Conservation (phyloP, 2,329 filamentous ascomycete species). For the Arthrobotrys sinensis region DNA sequence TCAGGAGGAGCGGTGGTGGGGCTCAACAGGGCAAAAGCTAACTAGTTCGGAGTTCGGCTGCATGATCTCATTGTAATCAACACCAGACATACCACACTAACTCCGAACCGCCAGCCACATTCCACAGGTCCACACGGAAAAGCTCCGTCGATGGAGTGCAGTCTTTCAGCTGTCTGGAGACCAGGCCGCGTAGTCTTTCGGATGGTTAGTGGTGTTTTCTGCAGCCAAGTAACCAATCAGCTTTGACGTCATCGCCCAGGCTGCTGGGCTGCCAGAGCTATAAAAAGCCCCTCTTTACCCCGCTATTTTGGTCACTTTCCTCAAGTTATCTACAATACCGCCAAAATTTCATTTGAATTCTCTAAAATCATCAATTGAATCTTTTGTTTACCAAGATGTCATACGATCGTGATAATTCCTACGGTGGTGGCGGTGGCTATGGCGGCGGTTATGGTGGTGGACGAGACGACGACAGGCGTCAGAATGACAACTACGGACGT, state of each 20-base stretch:
- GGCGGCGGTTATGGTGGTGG: constrained; percentile 27
- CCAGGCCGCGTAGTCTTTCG: constrained; percentile 21
- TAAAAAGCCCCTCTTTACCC: constrained; percentile 59
- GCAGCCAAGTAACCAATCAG: constrained; percentile 32
- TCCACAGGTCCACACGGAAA: constrained; percentile 28
- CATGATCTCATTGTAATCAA: constrained; percentile 10
- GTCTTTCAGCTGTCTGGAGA: constrained; percentile 14
- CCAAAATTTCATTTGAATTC: neutral
- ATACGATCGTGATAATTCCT: constrained; percentile 41
- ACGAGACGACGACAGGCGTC: constrained; percentile 35
- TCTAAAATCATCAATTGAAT: constrained; percentile 15
- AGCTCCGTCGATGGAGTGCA: constrained; percentile 26
- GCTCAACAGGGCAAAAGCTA: neutral
- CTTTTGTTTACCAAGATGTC: constrained; percentile 27
- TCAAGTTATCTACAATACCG: neutral
- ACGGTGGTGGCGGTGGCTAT: constrained; percentile 13
- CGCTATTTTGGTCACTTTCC: constrained; percentile 12
- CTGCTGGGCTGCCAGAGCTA: constrained; percentile 1
- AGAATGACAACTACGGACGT: constrained; percentile 27
- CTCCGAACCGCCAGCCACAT: constrained; percentile 30
- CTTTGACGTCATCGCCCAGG: constrained; percentile 50
- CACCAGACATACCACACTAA: constrained; percentile 23
- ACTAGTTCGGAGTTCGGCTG: constrained; percentile 19
- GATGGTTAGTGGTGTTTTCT: constrained; percentile 6
- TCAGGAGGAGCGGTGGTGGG: neutral